Base-by-base conservation (phyloP, 495 filamentous ascomycete species). In the Pseudevernia furfuracea region DNA sequence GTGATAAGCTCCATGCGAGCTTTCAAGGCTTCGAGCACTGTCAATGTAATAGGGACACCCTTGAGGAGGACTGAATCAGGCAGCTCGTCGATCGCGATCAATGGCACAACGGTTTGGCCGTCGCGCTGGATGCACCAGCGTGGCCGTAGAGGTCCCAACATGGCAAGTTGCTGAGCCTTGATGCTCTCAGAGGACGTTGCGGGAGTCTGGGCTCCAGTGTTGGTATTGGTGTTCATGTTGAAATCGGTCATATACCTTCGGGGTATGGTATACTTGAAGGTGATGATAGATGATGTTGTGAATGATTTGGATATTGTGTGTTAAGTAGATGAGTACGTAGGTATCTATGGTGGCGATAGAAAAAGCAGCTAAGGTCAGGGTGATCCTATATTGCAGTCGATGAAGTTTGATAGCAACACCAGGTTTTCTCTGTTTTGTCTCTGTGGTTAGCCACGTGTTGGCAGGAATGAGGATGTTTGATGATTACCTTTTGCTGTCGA, bases 61-160 rank as follows among this genome's bases (percentile, higher is more conserved):
- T 67, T 70, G 38, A 84, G 70, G 0, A 62, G 55, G 48, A 81
- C 44, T 14, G 68, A 63, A 9, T 73, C 52, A 0, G 84, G 85
- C 7, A 90, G 72, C 73, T 89, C 82, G 67, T 90, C 89, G 0
- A 84, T 78, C 0, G 86, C 83, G 43, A 90, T 74, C 15, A 92
- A 77, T 0, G 85, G 84, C 17, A 85, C 87, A 61, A 82, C 74
- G 21, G 70, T 73, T 58, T 85, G 85, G 65, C 85, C 77, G 21
- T 80, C 78, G 39, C 87, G 82, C 43, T 80, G 73, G 60, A 81
- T 80, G 70, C 82, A 87, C 72, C 83, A 86, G 23, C 69, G 67
- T 60, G 79, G 77, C 59, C 71, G 72, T 39, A 71, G 67, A 14
- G 69, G 66, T 34, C 70, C 69, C 60, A 73, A 64, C 66, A 73